These are phyloP conservation scores for Argentina anserina DNA, from an alignment of 306 rosid species.

Conservation along the genomic window DNA sequence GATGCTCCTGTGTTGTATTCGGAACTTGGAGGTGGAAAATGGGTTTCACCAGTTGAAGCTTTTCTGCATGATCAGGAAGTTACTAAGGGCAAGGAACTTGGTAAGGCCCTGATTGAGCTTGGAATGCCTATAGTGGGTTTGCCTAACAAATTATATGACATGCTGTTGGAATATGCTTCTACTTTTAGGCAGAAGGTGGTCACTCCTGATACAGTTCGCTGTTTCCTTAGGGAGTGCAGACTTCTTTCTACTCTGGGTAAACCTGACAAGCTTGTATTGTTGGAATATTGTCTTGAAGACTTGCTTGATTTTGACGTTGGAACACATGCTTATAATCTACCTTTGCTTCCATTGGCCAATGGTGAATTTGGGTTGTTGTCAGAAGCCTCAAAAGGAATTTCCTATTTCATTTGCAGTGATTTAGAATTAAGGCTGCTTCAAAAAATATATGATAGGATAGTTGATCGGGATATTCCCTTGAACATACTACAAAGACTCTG, in stretches of 20 bases:
- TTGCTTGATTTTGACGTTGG: conserved; percentile 87
- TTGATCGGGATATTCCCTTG: conserved; percentile 63
- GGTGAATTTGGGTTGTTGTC: conserved; percentile 70
- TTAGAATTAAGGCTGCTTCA: conserved; percentile 65
- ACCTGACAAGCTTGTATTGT: conserved; percentile 66
- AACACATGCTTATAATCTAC: conserved; percentile 58
- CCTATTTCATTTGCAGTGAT: conserved; percentile 78
- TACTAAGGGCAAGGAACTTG: conserved; percentile 59
- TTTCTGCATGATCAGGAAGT: conserved; percentile 82
- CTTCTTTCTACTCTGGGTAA: conserved; percentile 38
- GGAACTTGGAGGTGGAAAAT: conserved; percentile 74
- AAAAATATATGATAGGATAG: conserved; percentile 57
- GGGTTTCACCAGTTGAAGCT: conserved; percentile 84
- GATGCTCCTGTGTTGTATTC: conserved; percentile 66
- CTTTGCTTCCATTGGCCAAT: conserved; percentile 88
- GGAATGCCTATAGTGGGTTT: conserved; percentile 87
- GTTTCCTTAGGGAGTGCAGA: conserved; percentile 65
- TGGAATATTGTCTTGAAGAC: conserved; percentile 94
- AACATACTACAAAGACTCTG: conserved; percentile 61
- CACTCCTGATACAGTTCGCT: conserved; percentile 78
- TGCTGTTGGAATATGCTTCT: conserved; percentile 60
- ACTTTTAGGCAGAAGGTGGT: conserved; percentile 59
- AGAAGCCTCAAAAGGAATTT: conserved; percentile 60
- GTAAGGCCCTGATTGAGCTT: conserved; percentile 68
- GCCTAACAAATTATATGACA: conserved; percentile 58